Conservation (phyloP, 208 protist genomes). For the Wallacemonas sp. region DNA sequence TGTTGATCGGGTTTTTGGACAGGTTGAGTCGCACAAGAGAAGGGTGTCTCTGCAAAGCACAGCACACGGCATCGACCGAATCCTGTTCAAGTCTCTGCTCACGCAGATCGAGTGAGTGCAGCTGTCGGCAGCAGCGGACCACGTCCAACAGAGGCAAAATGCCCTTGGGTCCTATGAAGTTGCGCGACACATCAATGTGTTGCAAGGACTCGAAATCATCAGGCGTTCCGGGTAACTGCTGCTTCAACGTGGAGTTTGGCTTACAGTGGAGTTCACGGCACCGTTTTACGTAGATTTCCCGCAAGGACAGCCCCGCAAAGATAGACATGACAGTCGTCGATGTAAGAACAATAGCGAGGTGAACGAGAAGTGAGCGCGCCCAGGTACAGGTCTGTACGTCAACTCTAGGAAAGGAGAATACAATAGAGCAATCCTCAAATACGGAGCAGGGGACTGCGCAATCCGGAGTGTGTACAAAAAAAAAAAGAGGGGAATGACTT, state of each 20-base stretch:
- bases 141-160: constrained; percentile 79
- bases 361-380: no score
- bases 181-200: constrained; percentile 77
- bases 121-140: constrained; percentile 45
- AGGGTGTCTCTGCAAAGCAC: constrained; percentile 50
- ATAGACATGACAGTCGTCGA: constrained; percentile 43
- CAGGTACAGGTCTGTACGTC: no score
- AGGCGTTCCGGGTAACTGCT: constrained; percentile 51
- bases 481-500: no score
- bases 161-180: constrained; percentile 84
- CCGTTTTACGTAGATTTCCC: constrained; percentile 76
- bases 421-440: no score
- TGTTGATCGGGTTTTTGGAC: constrained; percentile 82
- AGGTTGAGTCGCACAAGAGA: constrained; percentile 72
- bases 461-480: no score
- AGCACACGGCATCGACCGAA: constrained; percentile 54
- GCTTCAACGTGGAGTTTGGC: constrained; percentile 53
- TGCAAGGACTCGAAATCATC: constrained; percentile 60
- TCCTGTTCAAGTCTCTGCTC: constrained; percentile 71
- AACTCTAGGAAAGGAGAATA: no score
- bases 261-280: constrained; percentile 69
- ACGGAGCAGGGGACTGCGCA: no score
- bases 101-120: constrained; percentile 54
- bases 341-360: no score
- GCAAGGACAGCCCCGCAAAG: constrained; percentile 67